Base-by-base conservation (phyloP, 2,329 filamentous ascomycete genomes). In the Ophiocordyceps camponoti-saundersi region DNA sequence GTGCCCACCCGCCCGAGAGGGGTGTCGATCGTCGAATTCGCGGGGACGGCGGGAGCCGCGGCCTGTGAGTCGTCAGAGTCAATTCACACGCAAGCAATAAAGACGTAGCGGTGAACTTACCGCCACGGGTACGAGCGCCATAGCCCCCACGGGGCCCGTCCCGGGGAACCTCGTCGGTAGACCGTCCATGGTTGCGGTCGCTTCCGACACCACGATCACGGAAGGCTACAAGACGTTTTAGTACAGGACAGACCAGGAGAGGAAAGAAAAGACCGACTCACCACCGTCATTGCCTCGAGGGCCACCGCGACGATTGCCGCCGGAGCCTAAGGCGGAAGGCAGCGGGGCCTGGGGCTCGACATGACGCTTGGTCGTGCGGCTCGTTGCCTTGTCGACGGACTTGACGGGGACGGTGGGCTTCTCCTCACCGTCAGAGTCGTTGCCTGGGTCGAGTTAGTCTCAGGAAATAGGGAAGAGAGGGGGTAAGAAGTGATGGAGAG, bases 331-430 rank as follows among this genome's bases (percentile, higher is more conserved):
- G 48, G 68, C 60, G 53, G 84, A 79, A 60, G 79, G 76, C 64
- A 67, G 60, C 52, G 84, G 79, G 59, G 79, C 76, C 64, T 87
- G 79, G 64, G 79, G 79, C 63, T 84, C 81, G 63, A 77, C 82
- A 71, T 90, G 89, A 72, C 87, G 86, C 82, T 95, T 95, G 64
- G 65, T 69, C 54, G 77, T 76, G 66, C 87, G 82, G 61, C 79
- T 72, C 56, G 73, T 68, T 55, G 80, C 77, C 80, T 92, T 94
- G 67, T 95, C 87, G 64, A 92, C 77, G 65, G 85, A 84, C 79
- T 87, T 92, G 60, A 85, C 80, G 60, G 88, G 89, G 64, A 82
- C 82, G 60, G 82, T 79, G 69, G 80, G 80, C 70, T 90, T 86
- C 65, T 69, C 68, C 63, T 77, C 77, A 61, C 72, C 74, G 61